Percentiles rank a stretch among this genome's conserved stretches.
Evolutionary conservation across 257 asterid species (phyloP).

Genomic region (Mitragyna speciosa): DNA sequence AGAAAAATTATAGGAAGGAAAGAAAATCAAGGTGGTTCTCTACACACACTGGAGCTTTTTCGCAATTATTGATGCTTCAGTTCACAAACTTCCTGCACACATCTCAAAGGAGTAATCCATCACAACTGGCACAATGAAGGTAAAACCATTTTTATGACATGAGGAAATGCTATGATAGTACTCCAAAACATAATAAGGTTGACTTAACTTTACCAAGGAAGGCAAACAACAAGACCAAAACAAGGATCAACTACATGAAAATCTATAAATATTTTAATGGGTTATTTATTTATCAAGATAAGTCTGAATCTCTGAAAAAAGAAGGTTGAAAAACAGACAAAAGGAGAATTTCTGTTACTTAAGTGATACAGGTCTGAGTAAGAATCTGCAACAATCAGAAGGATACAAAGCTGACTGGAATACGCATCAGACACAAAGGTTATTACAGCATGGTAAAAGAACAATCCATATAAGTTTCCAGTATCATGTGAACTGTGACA

Average conservation of each 20-base stretch:
- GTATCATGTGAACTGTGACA: background rate
- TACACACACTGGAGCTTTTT: background rate
- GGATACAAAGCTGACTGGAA: background rate
- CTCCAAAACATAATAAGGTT: background rate
- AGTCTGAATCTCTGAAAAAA: background rate
- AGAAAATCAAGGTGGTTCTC: background rate
- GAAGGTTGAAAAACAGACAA: no score
- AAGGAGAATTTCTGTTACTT: background rate
- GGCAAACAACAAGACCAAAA: background rate
- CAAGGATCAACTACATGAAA: background rate
- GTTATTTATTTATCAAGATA: background rate
- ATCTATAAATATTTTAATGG: background rate
- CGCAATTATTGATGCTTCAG: background rate
- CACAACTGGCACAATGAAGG: background rate
- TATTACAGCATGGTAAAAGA: background rate
- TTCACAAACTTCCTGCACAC: background rate
- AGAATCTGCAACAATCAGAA: background rate
- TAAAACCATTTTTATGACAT: background rate
- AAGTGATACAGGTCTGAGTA: background rate
- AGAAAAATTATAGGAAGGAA: background rate
- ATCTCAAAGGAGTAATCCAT: background rate
- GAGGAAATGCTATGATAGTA: background rate
- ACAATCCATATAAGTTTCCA: background rate
- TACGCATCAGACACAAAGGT: background rate
- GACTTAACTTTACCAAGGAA: background rate